Base-by-base conservation (phyloP, 306 rosid genomes). In the Oemleria cerasiformis region DNA sequence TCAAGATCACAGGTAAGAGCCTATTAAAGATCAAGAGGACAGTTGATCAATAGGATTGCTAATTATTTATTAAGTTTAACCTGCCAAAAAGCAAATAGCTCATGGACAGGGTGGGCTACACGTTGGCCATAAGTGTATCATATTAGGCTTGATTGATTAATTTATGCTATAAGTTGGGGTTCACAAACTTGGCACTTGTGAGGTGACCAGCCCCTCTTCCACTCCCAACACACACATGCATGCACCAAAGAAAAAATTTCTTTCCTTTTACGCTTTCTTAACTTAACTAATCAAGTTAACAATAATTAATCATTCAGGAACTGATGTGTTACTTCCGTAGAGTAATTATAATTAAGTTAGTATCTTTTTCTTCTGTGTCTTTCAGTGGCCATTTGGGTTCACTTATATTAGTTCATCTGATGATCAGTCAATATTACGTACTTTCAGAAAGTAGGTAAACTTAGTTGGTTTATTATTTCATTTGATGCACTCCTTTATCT, bases 1-100 rank as follows among this genome's bases (percentile, higher is more conserved):
- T 94, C 82, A 67, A 77, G 92, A 82, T 94, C 78, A 86, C 97
- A 74, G 99, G 99, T 94, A 85, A 72, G 80, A 50, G 34, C 9
- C 50, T 55, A 47, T 80, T 23, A 38, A 25, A 23, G 30, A 41
- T 21, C 5, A 21, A 15, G 23, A 0, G n/a, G 51, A 38, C n/a
- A n/a, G n/a, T n/a, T n/a, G n/a, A n/a, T n/a, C 5, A 21, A 15
- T 42, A 0, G n/a, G 51, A 38, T 12, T 19, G 47, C 34, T 13
- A 23, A 16, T 39, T 19, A 1, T 21, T 5, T 9, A 34, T 69
- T 21, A 21, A 45, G 5, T 15, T 50, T 54, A 8, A 13, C 23
- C 6, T 54, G 73, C 0, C 6, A 15, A 40, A 54, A 53, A 15
- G 11, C 21, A 12, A 10, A 15, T 34, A 4, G 14, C 47, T 60